Evolutionary conservation across 2,329 filamentous ascomycete genomes (phyloP).

Genomic region (Tolypocladium cylindrosporum): DNA sequence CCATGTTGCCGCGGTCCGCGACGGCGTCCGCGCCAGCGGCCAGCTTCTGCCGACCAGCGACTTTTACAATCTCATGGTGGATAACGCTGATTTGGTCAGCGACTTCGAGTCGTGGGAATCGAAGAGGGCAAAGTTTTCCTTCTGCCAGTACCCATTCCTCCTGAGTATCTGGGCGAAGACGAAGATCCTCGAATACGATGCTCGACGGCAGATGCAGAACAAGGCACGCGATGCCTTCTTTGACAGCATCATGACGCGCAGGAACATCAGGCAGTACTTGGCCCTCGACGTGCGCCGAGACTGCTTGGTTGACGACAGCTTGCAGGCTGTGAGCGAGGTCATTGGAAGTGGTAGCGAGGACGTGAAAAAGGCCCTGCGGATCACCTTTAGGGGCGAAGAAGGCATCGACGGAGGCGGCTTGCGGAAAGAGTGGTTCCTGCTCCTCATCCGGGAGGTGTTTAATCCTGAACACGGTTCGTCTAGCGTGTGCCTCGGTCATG

Average conservation of each 20-base stretch:
- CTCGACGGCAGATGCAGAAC: conserved; percentile 77
- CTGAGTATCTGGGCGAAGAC: conserved; percentile 90
- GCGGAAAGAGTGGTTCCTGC: conserved; percentile 89
- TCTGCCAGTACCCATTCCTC: conserved; percentile 88
- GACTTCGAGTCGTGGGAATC: conserved; percentile 88
- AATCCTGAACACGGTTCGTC: conserved; percentile 75
- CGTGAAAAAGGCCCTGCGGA: conserved; percentile 80
- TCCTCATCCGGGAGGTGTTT: conserved; percentile 82
- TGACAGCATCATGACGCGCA: conserved; percentile 70
- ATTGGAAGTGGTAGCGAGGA: conserved; percentile 74
- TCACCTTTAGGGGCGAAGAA: conserved; percentile 81
- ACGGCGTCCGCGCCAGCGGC: conserved; percentile 30
- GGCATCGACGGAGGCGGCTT: conserved; percentile 84
- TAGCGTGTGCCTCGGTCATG: neutral
- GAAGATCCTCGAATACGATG: conserved; percentile 79
- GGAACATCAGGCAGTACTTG: conserved; percentile 66
- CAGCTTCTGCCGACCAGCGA: conserved; percentile 70
- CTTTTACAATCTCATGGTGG: conserved; percentile 81
- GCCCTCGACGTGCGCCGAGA: conserved; percentile 70
- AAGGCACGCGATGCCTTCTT: conserved; percentile 88
- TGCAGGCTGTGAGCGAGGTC: conserved; percentile 75
- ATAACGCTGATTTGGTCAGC: conserved; percentile 73
- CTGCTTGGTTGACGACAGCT: conserved; percentile 79
- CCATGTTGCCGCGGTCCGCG: conserved; percentile 9
- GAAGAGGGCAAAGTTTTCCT: conserved; percentile 64